A percentile compares a stretch with the other conserved stretches of the same genome.
phyloP scores from a whole-genome alignment of 2,329 filamentous ascomycete genomes.

The Epichloe amarillans region DNA sequence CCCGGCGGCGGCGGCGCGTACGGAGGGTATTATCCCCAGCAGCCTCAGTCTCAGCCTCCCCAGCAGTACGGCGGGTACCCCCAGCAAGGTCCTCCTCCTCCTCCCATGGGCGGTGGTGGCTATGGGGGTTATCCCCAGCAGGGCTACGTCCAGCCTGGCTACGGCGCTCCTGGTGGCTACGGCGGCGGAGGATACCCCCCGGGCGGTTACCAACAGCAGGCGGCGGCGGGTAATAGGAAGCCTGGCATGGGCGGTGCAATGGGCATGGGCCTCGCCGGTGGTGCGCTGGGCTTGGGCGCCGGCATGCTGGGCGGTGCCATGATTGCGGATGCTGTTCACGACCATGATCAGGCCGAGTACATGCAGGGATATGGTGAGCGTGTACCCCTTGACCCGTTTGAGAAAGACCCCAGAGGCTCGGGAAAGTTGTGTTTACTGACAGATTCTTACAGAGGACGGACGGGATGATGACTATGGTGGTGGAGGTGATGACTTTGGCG shows the following conservation, averaged over 20 bases:
- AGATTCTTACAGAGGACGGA: conserved; percentile 14
- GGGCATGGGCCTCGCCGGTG: conserved; percentile 55
- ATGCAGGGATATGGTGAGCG: conserved; percentile 29
- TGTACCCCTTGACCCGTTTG: too few relatives aligned
- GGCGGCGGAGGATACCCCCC: conserved; percentile 6
- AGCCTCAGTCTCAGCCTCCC: neutral
- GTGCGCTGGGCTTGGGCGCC: conserved; percentile 66
- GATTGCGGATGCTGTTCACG: conserved; percentile 53
- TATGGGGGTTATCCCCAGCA: conserved; percentile 7
- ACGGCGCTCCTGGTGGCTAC: conserved; percentile 21
- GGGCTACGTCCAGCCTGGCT: conserved; percentile 14
- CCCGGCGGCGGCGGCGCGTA: conserved; percentile 5
- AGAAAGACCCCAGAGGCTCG: too few relatives aligned
- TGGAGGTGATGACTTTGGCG: conserved; percentile 9
- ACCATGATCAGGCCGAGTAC: conserved; percentile 45
- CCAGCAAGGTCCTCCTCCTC: conserved; percentile 6
- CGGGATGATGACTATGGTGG: conserved; percentile 11
- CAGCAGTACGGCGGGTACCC: conserved; percentile 4
- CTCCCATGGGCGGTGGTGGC: neutral
- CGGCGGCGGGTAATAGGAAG: conserved; percentile 29
- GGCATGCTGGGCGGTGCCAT: conserved; percentile 69
- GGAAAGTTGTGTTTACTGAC: neutral
- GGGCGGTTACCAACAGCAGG: conserved; percentile 19
- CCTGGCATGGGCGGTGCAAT: conserved; percentile 22
- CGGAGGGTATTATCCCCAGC: conserved; percentile 1